These are phyloP conservation scores for Rhynchospora breviuscula DNA, from an alignment of 176 grass and related monocot species.

Conservation along the genomic window DNA sequence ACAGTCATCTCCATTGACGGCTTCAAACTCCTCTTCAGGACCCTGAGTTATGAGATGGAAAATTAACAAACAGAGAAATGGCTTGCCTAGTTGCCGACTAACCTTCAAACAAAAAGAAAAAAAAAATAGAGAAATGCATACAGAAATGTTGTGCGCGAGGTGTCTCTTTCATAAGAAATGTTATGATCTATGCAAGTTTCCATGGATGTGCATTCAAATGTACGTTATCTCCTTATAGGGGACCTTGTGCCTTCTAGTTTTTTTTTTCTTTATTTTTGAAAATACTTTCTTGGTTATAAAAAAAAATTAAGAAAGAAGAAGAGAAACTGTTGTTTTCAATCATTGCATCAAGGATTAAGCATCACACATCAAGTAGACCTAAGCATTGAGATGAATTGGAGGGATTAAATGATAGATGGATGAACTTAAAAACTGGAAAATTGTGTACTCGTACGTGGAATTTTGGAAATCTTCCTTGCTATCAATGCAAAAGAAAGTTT, in stretches of 20 bases:
- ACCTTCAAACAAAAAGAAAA: too few species aligned
- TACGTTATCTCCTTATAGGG: not conserved
- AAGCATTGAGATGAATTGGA: not conserved
- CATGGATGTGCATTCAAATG: not conserved
- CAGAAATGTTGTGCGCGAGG: not conserved
- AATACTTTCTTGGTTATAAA: not conserved
- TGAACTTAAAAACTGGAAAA: not conserved
- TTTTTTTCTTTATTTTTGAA: not conserved
- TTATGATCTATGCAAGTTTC: not conserved
- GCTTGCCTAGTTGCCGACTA: too few species aligned
- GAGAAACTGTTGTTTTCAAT: not conserved
- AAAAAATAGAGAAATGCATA: too few species aligned
- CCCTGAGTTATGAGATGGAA: not conserved
- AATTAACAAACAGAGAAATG: not conserved
- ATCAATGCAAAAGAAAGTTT: not conserved
- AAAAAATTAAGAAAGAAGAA: not conserved
- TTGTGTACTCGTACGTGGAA: too few species aligned
- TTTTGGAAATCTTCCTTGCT: not conserved
- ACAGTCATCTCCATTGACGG: constrained; percentile 12
- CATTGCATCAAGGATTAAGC: not conserved
- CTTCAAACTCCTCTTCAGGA: not conserved
- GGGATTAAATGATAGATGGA: not conserved
- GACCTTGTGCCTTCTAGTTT: not conserved
- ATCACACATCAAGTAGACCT: not conserved
- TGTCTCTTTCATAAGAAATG: not conserved